A percentile compares a stretch with the other conserved stretches of the same genome.
Evolutionary conservation across 2,329 filamentous ascomycete genomes (phyloP).

Genomic region (Exophiala aquamarina): DNA sequence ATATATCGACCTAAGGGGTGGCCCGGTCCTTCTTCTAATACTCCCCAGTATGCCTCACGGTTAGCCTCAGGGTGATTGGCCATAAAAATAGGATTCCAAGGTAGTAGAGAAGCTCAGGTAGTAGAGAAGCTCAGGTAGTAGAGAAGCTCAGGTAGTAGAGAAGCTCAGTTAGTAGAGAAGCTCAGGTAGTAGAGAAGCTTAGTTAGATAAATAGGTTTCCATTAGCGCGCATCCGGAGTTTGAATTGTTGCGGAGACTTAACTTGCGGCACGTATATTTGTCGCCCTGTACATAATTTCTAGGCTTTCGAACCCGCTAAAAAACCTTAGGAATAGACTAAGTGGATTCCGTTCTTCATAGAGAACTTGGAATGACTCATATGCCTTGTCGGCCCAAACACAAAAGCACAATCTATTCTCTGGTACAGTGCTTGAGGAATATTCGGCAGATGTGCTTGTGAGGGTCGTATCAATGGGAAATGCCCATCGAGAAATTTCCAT

Average conservation of each 20-base stretch:
- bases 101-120: not conserved
- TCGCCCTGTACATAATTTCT: not conserved
- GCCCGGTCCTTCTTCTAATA: not conserved
- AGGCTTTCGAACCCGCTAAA: not conserved
- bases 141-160: not conserved
- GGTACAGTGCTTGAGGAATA: too few relatives aligned
- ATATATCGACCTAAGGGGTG: not conserved
- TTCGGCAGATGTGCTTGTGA: too few relatives aligned
- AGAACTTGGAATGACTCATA: not conserved
- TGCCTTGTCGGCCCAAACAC: too few relatives aligned
- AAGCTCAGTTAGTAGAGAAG: not conserved
- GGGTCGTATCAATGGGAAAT: too few relatives aligned
- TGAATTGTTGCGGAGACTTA: not conserved
- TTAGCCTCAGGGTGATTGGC: not conserved
- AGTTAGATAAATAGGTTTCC: too few relatives aligned
- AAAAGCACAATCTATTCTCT: too few relatives aligned
- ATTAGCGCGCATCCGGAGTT: too few relatives aligned
- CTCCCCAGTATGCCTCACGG: not conserved
- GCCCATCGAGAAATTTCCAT: too few relatives aligned
- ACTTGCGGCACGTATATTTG: not conserved
- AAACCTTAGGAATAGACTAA: not conserved
- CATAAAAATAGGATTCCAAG: not conserved
- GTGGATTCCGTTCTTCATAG: not conserved
- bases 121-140: not conserved
- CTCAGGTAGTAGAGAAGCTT: not conserved